phyloP scores from a whole-genome alignment of 768 basidiomycete species.

The Pleurotus sapidus region DNA sequence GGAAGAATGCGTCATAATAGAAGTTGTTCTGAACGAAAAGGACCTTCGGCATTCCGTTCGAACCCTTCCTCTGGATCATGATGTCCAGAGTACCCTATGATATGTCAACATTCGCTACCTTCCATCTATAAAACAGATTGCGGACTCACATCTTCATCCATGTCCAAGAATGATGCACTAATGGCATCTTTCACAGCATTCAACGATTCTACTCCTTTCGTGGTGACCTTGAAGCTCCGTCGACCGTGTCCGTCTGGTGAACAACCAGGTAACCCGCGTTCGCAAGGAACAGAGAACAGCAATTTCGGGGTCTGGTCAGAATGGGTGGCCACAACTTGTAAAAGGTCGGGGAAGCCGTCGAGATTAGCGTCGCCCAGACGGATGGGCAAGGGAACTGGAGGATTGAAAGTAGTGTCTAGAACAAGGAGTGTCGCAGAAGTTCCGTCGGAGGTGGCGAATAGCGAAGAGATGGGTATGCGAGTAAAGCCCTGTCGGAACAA shows the following conservation, averaged over 20 bases:
- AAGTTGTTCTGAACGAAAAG: constrained; percentile 95
- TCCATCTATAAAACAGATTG: not conserved
- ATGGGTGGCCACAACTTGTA: constrained; percentile 48
- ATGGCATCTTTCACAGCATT: constrained; percentile 74
- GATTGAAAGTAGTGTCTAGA: constrained; percentile 60
- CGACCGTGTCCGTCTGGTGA: constrained; percentile 42
- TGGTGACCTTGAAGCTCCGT: constrained; percentile 62
- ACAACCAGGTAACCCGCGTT: constrained; percentile 55
- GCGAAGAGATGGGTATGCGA: constrained; percentile 57
- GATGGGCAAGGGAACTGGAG: constrained; percentile 72
- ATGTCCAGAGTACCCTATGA: constrained; percentile 84
- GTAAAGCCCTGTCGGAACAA: constrained; percentile 52
- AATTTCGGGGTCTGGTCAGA: constrained; percentile 55
- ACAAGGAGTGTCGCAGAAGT: constrained; percentile 59
- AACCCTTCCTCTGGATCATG: constrained; percentile 82
- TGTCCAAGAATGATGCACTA: constrained; percentile 78
- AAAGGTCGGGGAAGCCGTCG: constrained; percentile 91
- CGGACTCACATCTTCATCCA: constrained; percentile 88
- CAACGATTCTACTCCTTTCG: constrained; percentile 58
- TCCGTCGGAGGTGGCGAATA: constrained; percentile 40
- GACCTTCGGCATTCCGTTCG: constrained; percentile 56
- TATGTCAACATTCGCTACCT: not conserved
- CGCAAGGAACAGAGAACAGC: constrained; percentile 63
- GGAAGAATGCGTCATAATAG: constrained; percentile 98
- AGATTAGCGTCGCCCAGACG: constrained; percentile 88